Percentiles rank a stretch among this genome's conserved stretches.
phyloP scores from a whole-genome alignment of 192 early-diverging fungal species.

The Backusella sp. region DNA sequence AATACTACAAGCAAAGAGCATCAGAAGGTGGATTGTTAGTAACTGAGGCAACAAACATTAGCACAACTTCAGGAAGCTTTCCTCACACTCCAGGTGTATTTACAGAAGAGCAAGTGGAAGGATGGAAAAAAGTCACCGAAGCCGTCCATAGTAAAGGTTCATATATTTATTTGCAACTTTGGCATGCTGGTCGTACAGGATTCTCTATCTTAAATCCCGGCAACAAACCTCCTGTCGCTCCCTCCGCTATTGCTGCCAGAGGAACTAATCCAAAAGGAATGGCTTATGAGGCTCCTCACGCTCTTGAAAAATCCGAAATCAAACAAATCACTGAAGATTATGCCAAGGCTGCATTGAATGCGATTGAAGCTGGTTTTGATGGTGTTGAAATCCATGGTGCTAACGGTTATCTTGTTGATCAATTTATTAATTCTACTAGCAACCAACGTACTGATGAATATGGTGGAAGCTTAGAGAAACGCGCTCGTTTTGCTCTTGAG shows the following conservation, averaged over 20 bases:
- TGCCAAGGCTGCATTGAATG: slow-evolving; percentile 59
- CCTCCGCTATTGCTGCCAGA: slow-evolving; percentile 17
- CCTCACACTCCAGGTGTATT: slow-evolving; percentile 34
- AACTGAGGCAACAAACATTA: slow-evolving; percentile 23
- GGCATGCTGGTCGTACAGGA: slow-evolving; percentile 30
- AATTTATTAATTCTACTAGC: slow-evolving; percentile 75
- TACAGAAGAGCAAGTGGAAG: slow-evolving; percentile 38
- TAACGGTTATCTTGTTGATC: slow-evolving; percentile 85
- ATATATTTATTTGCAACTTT: slow-evolving; percentile 57
- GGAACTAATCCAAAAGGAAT: slow-evolving; percentile 5
- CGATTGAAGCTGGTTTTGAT: slow-evolving; percentile 81
- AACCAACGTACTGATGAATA: slow-evolving; percentile 71
- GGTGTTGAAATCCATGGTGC: slow-evolving; percentile 88
- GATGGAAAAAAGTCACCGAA: slow-evolving; percentile 52
- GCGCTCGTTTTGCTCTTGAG: slow-evolving; percentile 29
- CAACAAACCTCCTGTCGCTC: slow-evolving; percentile 10
- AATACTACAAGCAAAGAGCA: slow-evolving; percentile 30
- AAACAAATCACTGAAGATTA: not conserved
- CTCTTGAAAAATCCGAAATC: slow-evolving; percentile 14
- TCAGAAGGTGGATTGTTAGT: slow-evolving; percentile 17
- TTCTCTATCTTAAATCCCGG: slow-evolving; percentile 5
- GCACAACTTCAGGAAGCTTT: slow-evolving; percentile 1
- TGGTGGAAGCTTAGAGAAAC: slow-evolving; percentile 25
- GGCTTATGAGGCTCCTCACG: slow-evolving; percentile 16
- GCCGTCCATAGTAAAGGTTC: slow-evolving; percentile 55